A percentile compares a stretch with the other conserved stretches of the same genome.
Evolutionary conservation across 179 eudicot genomes (phyloP).

Genomic region (Beta macrorhiza): DNA sequence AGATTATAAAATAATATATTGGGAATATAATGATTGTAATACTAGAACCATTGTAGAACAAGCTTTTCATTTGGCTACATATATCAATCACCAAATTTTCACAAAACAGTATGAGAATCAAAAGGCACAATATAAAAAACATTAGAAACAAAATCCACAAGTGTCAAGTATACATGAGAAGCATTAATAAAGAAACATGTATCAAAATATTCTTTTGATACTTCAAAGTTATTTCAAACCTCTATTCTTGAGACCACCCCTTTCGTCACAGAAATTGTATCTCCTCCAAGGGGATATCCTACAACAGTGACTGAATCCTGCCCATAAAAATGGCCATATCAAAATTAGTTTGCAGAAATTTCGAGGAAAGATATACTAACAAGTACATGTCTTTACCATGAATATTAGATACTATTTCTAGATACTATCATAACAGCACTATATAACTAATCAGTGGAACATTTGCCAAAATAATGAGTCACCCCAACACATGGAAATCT

Average conservation of each 20-base stretch:
- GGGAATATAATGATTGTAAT: neutral
- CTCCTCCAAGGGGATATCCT: conserved; percentile 99
- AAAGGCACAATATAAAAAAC: neutral
- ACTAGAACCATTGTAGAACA: neutral
- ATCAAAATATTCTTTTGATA: neutral
- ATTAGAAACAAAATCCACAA: neutral
- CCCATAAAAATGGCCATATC: conserved; percentile 22
- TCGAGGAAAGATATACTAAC: neutral
- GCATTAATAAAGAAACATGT: conserved; percentile 13
- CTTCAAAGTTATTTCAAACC: conserved; percentile 49
- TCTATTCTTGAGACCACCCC: conserved; percentile 97
- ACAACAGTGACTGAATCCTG: conserved; percentile 98
- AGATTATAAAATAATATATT: neutral
- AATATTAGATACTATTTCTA: neutral
- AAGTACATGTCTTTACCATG: neutral
- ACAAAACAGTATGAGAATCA: neutral
- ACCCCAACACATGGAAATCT: neutral
- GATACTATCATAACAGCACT: neutral
- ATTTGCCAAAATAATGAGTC: neutral
- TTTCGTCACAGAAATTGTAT: conserved; percentile 96
- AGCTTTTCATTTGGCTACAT: neutral
- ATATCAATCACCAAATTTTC: neutral
- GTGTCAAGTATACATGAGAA: neutral
- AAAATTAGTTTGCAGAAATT: conserved; percentile 13
- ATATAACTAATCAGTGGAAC: neutral